Percentiles rank a stretch among this genome's conserved stretches.
Evolutionary conservation across 2,329 filamentous ascomycete species (phyloP).

Genomic region (Aspergillus floridensis): DNA sequence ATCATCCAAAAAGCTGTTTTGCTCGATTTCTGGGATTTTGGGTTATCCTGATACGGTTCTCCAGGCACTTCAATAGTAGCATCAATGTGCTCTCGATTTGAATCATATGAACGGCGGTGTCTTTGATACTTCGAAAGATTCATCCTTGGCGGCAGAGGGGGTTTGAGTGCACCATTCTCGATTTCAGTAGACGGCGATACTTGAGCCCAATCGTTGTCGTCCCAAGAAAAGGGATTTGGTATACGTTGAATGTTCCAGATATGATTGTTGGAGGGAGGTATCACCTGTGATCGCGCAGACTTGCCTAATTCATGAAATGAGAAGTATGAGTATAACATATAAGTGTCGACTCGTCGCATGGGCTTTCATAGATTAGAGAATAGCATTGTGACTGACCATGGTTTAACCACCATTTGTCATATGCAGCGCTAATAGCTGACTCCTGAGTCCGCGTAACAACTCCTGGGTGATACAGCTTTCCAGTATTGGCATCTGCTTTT

Average conservation of each 20-base stretch:
- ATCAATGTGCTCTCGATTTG: not conserved
- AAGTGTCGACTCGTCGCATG: not conserved
- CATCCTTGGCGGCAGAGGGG: conserved; percentile 24
- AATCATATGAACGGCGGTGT: not conserved
- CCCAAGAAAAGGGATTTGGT: conserved; percentile 76
- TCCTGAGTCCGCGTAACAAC: conserved; percentile 69
- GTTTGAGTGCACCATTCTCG: conserved; percentile 15
- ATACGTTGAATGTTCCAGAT: conserved; percentile 70
- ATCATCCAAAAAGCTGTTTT: not conserved
- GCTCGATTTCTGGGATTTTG: not conserved
- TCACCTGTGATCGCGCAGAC: conserved; percentile 70
- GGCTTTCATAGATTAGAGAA: too few relatives aligned
- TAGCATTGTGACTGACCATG: conserved; percentile 46
- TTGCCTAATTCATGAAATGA: conserved; percentile 48
- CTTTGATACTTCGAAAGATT: not conserved
- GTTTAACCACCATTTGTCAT: conserved; percentile 65
- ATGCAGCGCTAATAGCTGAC: conserved; percentile 60
- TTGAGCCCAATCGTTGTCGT: conserved; percentile 78
- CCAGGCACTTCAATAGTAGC: not conserved
- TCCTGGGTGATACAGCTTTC: conserved; percentile 74
- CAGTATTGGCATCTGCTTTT: conserved; percentile 52
- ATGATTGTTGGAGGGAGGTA: conserved; percentile 61
- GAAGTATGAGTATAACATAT: conserved; percentile 9
- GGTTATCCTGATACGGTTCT: not conserved
- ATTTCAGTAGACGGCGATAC: not conserved